Conservation (phyloP, 2,329 filamentous ascomycete species). For the Aurifilum marmelostoma region DNA sequence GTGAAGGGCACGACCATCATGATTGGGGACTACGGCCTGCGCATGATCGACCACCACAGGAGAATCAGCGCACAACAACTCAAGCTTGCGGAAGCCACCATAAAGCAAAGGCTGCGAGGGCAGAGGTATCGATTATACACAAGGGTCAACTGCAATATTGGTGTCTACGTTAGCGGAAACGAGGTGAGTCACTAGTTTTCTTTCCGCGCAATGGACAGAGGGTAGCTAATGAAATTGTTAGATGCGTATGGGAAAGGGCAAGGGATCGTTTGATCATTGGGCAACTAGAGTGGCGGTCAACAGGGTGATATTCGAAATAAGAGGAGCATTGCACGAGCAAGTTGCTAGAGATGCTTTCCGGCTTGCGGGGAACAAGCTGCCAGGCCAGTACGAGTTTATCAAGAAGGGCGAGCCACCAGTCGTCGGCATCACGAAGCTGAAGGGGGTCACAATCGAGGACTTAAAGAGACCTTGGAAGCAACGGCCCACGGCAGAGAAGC, state of each 20-base stretch:
- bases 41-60: conserved; percentile 91
- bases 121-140: conserved; percentile 93
- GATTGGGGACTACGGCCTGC: conserved; percentile 94
- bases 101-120: conserved; percentile 83
- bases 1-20: conserved; percentile 91
- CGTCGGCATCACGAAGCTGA: conserved; percentile 90
- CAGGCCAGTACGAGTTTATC: conserved; percentile 89
- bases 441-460: conserved; percentile 75
- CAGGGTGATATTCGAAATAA: conserved; percentile 89
- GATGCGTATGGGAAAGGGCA: conserved; percentile 99
- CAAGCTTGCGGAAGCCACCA: conserved; percentile 90
- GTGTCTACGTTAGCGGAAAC: conserved; percentile 93
- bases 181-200: conserved; percentile 59
- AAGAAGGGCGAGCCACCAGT: conserved; percentile 88
- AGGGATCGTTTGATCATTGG: conserved; percentile 97
- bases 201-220: background rate
- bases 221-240: conserved; percentile 36
- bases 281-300: conserved; percentile 86
- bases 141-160: conserved; percentile 87
- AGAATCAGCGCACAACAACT: conserved; percentile 85
- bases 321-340: conserved; percentile 91
- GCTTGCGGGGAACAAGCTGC: conserved; percentile 91
- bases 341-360: conserved; percentile 92
- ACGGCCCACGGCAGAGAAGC: conserved; percentile 51
- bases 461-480: conserved; percentile 79